Base-by-base conservation (phyloP, 2,329 filamentous ascomycete genomes). In the Cladosporium halotolerans region DNA sequence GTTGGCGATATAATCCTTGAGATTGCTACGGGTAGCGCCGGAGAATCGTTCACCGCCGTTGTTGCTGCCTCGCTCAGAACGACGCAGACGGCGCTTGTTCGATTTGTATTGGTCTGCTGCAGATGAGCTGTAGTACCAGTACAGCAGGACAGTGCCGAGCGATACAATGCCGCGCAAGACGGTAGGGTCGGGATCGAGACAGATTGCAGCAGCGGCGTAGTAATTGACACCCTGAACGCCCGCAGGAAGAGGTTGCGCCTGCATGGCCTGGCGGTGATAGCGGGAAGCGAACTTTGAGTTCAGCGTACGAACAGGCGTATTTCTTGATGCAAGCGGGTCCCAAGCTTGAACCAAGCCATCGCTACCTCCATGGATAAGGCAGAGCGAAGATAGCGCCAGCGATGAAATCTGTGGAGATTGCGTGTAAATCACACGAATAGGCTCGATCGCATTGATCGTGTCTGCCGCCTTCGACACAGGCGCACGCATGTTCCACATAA, bases 341-440 rank as follows among this genome's bases (percentile, higher is more conserved):
- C 93, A 99, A 5, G 90, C 88, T 69, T 97, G 93, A 4, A 96
- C 92, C 3, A 97, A 80, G 1, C 93, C 92, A 70, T 99, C 93
- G 60, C 88, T 96, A 23, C 93, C 93, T 46, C 93, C 93, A 67
- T 96, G 89, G 6, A 97, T 87, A 13, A 99, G 73, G 66, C 95
- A 95, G 13, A 99, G 75, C 1, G 89, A 87, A 1, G 90, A 89
- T 44, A 96, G 69, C 5, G 86, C 93, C 13, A 99, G 71, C 56
- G 84, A 89, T 0, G 90, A 88, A 14, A 97, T 84, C 65, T 89
- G 81, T 0, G 92, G 90, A 0, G 92, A 97, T 43, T 95, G 89
- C 0, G 93, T 97, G 62, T 91, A 83, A 43, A 97, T 91, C 47
- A 86, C 77, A 28, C 89, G 84, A n/a, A 95, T 66, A 0, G 92